Base-by-base conservation (phyloP, 1,284 basidiomycete species). In the Ustanciosporium gigantosporum region DNA sequence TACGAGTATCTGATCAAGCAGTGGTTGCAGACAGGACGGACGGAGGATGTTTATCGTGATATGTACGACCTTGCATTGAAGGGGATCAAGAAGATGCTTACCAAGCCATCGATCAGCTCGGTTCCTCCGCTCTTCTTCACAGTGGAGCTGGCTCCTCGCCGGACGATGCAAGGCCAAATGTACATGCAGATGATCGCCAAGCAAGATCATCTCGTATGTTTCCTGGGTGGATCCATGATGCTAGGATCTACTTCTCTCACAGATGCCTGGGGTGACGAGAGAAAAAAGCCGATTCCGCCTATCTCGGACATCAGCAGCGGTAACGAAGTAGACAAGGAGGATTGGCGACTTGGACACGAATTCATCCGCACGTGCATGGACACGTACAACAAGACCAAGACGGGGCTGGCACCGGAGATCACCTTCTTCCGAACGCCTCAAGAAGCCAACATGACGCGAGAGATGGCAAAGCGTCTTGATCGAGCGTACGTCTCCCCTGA, bases 191-290 rank as follows among this genome's bases (percentile, higher is more conserved):
- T 88, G 14, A 81, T 83, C 2, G 88, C 88, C 14, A 94, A 95
- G 79, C 93, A 97, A 80, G 93, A 97, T 77, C 93, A 96, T 78
- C 84, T 97, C 17, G 92, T 91, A 1, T 96, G 93, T 79, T 97
- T 96, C 85, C 80, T 96, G 36, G 91, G 88, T 25, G 92, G 91
- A 5, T 88, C 89, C 2, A 84, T 96, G 66, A 87, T 96, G 83
- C 84, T 96, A 5, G 91, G 93, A 17, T 88, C 91, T 13, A 51
- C 51, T 9, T 59, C 56, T 6, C 22, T 27, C 0, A 22, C 41
- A 3, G 64, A 67, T 41, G 41, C 47, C 24, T 50, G 56, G 24
- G 68, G 52, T 2, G 42, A 47, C 16, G 23, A n/a, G 1, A 16
- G 34, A 36, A 41, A 64, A 36, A 37, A 41, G 2, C 59, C 45